A percentile compares a stretch with the other conserved stretches of the same genome.
Conservation (phyloP, 441 rosid genomes). For the Melastoma candidum region DNA sequence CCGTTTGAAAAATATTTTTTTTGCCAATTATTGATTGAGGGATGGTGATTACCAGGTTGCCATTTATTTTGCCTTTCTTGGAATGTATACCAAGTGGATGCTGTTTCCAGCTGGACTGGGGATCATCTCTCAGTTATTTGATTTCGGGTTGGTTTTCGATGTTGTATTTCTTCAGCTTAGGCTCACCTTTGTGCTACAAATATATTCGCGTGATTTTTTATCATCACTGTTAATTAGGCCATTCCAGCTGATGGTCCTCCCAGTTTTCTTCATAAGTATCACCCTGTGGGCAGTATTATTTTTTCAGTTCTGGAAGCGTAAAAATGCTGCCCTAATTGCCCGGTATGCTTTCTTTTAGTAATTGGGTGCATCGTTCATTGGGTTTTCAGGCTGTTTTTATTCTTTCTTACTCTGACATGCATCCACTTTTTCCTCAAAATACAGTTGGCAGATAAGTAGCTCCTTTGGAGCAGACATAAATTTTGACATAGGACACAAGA, state of each 20-base stretch:
- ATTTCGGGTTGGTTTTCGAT: constrained; percentile 50
- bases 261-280: constrained; percentile 56
- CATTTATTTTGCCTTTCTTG: constrained; percentile 79
- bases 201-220: background rate
- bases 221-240: constrained; percentile 33
- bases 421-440: constrained; percentile 8
- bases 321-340: constrained; percentile 66
- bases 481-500: constrained; percentile 45
- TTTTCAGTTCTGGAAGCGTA: constrained; percentile 96
- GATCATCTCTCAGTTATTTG: constrained; percentile 47
- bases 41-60: constrained; percentile 51
- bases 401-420: constrained; percentile 2
- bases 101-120: constrained; percentile 72
- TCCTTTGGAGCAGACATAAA: constrained; percentile 29
- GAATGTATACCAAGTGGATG: constrained; percentile 82
- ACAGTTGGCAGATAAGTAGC: constrained; percentile 71
- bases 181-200: constrained; percentile 10
- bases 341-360: constrained; percentile 28
- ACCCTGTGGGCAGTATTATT: constrained; percentile 79
- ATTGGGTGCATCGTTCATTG: too few species aligned
- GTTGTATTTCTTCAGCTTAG: constrained; percentile 1
- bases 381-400: constrained; percentile 2
- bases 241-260: constrained; percentile 64
- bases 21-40: constrained; percentile 15
- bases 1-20: background rate